These are phyloP conservation scores for Myxozyma geophila DNA, from an alignment of 805 yeast genomes.

Conservation along the genomic window DNA sequence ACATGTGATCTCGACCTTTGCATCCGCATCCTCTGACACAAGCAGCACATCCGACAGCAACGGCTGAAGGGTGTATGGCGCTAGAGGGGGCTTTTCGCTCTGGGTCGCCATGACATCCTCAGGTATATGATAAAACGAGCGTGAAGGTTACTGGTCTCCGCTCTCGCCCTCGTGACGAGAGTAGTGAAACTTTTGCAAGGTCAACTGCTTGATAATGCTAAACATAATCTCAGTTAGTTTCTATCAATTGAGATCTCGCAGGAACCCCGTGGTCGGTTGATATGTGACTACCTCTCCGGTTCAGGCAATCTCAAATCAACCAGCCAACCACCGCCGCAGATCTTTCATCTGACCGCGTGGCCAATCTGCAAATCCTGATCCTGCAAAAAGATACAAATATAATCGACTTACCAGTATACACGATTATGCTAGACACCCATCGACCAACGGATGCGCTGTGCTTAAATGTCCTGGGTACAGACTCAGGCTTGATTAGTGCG, in stretches of 20 bases:
- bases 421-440: slow-evolving; percentile 6
- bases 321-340: neutral
- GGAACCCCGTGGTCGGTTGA: neutral
- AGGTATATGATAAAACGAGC: neutral
- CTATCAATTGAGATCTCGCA: neutral
- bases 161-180: neutral
- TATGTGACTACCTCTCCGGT: neutral
- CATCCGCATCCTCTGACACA: slow-evolving; percentile 30
- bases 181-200: no score
- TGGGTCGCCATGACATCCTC: slow-evolving; percentile 29
- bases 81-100: slow-evolving; percentile 26
- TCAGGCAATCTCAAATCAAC: neutral
- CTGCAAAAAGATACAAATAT: neutral
- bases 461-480: neutral
- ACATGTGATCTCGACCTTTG: slow-evolving; percentile 37
- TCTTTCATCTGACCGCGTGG: neutral
- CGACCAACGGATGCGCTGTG: neutral
- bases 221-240: neutral
- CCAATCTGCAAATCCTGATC: neutral
- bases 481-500: neutral
- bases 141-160: slow-evolving; percentile 1
- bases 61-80: slow-evolving; percentile 35
- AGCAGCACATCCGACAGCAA: slow-evolving; percentile 30
- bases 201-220: no score
- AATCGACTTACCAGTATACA: neutral